Conservation (phyloP, 768 basidiomycete species). For the Amanita phalloides region DNA sequence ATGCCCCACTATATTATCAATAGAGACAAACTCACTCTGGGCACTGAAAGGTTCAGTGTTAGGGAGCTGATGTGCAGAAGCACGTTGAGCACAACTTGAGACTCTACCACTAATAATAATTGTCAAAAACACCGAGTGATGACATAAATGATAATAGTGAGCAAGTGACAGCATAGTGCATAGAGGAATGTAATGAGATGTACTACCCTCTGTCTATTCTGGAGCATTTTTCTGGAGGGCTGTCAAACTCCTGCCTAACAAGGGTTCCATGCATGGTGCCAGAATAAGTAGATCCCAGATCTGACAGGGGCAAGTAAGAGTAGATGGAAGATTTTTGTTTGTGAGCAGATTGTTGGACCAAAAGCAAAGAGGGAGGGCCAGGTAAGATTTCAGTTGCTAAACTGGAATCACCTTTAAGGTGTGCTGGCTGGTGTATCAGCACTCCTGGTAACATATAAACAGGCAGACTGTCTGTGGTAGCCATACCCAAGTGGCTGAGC, state of each 20-base stretch:
- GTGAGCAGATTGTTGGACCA: constrained; percentile 57
- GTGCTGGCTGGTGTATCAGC: constrained; percentile 63
- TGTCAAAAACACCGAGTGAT: constrained; percentile 12
- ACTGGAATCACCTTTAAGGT: constrained; percentile 72
- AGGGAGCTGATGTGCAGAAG: constrained; percentile 50
- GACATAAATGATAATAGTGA: constrained; percentile 9
- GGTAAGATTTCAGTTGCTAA: constrained; percentile 88
- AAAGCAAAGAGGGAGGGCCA: constrained; percentile 69
- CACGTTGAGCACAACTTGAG: constrained; percentile 63
- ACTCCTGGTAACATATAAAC: constrained; percentile 67
- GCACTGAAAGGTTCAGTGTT: constrained; percentile 25
- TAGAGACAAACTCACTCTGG: constrained; percentile 22
- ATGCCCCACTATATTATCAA: too few species aligned
- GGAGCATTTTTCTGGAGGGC: constrained; percentile 61
- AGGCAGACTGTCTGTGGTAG: constrained; percentile 62
- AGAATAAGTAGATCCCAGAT: constrained; percentile 85
- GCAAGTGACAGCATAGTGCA: constrained; percentile 12
- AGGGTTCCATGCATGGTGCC: constrained; percentile 61
- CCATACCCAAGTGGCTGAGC: constrained; percentile 40
- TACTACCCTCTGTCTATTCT: constrained; percentile 69
- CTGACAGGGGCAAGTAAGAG: constrained; percentile 76
- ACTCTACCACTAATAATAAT: too few species aligned
- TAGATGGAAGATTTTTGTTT: constrained; percentile 58
- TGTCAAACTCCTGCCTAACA: constrained; percentile 53
- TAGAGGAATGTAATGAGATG: constrained; percentile 20